Conservation (phyloP, 805 yeast genomes). For the Yamadazyma endophytica region DNA sequence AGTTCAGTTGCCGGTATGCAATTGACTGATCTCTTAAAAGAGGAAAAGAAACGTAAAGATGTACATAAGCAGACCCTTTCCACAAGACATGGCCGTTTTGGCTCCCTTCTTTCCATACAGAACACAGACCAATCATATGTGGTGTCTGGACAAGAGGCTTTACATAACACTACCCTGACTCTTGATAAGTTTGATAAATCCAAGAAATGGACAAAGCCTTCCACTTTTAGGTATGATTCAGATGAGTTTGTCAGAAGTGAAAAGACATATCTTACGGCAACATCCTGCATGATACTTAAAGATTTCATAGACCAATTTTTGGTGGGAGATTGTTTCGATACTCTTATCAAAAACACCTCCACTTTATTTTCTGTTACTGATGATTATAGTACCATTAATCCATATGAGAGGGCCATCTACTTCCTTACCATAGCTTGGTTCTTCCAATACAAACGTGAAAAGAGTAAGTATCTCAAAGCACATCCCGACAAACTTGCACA, state of each 20-base stretch:
- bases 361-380: slow-evolving; percentile 29
- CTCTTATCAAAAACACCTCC: slow-evolving; percentile 52
- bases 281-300: slow-evolving; percentile 26
- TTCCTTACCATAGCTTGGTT: slow-evolving; percentile 72
- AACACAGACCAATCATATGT: slow-evolving; percentile 57
- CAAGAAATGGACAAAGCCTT: slow-evolving; percentile 58
- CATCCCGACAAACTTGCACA: slow-evolving; percentile 5
- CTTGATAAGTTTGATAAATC: slow-evolving; percentile 62
- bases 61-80: slow-evolving; percentile 48
- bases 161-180: slow-evolving; percentile 47
- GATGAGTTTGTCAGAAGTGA: slow-evolving; percentile 26
- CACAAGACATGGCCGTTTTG: slow-evolving; percentile 86
- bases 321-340: slow-evolving; percentile 71
- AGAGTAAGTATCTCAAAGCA: slow-evolving; percentile 8
- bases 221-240: slow-evolving; percentile 36
- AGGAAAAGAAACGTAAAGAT: slow-evolving; percentile 55
- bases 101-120: slow-evolving; percentile 73
- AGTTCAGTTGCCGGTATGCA: slow-evolving; percentile 37
- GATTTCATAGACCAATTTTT: slow-evolving; percentile 54
- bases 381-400: slow-evolving; percentile 27
- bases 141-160: slow-evolving; percentile 66
- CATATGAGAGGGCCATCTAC: slow-evolving; percentile 41
- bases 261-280: slow-evolving; percentile 23
- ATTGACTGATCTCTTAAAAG: slow-evolving; percentile 49
- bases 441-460: slow-evolving; percentile 55